Base-by-base conservation (phyloP, 768 basidiomycete species). In the Hypholoma sublateritium region DNA sequence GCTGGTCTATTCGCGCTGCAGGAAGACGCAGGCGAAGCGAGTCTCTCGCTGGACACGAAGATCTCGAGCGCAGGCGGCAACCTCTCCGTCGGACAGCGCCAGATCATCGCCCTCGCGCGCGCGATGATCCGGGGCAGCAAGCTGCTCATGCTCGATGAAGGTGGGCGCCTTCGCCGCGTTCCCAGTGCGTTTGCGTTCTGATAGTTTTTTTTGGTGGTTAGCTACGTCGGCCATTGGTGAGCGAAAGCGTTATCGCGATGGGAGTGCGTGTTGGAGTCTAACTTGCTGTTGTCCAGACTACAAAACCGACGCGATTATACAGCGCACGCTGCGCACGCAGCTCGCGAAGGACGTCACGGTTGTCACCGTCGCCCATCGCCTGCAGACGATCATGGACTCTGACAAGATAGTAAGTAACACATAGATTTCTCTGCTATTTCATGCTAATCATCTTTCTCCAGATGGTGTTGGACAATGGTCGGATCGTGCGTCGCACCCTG, bases 61-160 rank as follows among this genome's bases (percentile, higher is more conserved):
- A 73, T 84, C 21, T 64, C 76, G 8, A 74, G 73, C 3, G 87
- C 87, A 5, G 90, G 90, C 5, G 69, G 77, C 17, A 92, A 92
- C 66, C 82, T 92, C 59, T 88, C 87, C 1, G 85, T 88, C 42
- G 91, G 91, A 21, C 89, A 92, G 64, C 70, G 89, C 9, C 90
- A 92, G 62, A 78, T 88, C 46, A 78, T 88, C 51, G 85, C 86
- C 7, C 74, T 88, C 64, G 86, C 86, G 4, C 74, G 86, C 32
- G 87, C 87, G 1, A 77, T 87, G 57, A 70, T 87, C 3, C 74
- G 83, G 19, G 74, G 79, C 24, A 86, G 81, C 66, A 79, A 83
- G 44, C 70, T 88, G 19, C 76, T 88, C 36, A 82, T 88, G 39
- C 70, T 88, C 32, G 85, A 85, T 65, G 86, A 87, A 70, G 85